Percentiles rank a stretch among this genome's conserved stretches.
phyloP scores from a whole-genome alignment of 2,329 filamentous ascomycete species.

The Botrytis medusae region DNA sequence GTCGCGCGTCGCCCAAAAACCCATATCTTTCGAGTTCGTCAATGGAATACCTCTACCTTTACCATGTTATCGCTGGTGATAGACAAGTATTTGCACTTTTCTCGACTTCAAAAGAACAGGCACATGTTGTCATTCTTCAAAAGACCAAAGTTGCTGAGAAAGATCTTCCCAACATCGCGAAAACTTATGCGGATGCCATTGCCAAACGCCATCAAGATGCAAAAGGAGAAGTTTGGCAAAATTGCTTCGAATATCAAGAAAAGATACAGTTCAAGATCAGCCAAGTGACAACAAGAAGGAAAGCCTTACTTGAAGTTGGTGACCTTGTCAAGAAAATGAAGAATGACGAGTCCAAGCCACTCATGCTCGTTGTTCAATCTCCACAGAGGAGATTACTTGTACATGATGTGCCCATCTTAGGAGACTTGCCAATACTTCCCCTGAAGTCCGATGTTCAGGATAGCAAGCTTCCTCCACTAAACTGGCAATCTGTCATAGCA shows the following conservation, averaged over 20 bases:
- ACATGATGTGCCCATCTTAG: slow-evolving; percentile 80
- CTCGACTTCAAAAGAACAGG: slow-evolving; percentile 76
- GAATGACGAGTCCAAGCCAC: slow-evolving; percentile 76
- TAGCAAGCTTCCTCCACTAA: slow-evolving; percentile 83
- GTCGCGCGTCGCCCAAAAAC: slow-evolving; percentile 63
- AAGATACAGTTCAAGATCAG: slow-evolving; percentile 80
- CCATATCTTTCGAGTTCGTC: slow-evolving; percentile 74
- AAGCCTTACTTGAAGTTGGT: slow-evolving; percentile 82
- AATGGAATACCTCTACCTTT: slow-evolving; percentile 85
- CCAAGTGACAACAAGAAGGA: slow-evolving; percentile 85
- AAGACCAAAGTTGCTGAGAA: slow-evolving; percentile 73
- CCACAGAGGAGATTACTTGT: slow-evolving; percentile 77
- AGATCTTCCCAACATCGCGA: slow-evolving; percentile 85
- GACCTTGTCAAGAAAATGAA: slow-evolving; percentile 88
- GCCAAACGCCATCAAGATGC: slow-evolving; percentile 64
- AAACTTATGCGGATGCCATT: slow-evolving; percentile 79
- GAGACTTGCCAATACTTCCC: slow-evolving; percentile 79
- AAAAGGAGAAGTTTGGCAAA: slow-evolving; percentile 71
- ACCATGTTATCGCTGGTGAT: slow-evolving; percentile 88
- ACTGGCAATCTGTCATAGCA: slow-evolving; percentile 89
- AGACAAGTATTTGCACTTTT: slow-evolving; percentile 92
- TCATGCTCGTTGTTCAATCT: slow-evolving; percentile 87
- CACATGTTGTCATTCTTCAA: slow-evolving; percentile 85
- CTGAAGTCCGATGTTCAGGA: slow-evolving; percentile 82
- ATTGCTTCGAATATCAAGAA: slow-evolving; percentile 83